Percentiles rank a stretch among this genome's conserved stretches.
These are phyloP conservation scores for Bruguiera parviflora DNA, from an alignment of 345 rosid species.

Conservation along the genomic window DNA sequence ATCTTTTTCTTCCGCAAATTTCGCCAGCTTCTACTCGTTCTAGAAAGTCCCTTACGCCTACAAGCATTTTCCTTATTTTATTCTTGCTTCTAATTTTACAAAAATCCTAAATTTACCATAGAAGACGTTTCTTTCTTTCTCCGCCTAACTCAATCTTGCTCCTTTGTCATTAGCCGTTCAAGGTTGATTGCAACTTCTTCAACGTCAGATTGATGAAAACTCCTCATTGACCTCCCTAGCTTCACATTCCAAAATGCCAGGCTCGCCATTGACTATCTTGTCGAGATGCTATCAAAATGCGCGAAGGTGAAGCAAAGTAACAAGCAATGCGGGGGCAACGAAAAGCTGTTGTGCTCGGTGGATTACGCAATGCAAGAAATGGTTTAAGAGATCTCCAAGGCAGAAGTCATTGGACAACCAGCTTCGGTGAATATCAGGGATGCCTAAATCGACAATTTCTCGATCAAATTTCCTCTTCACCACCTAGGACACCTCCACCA, in stretches of 20 bases:
- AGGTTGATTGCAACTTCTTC: constrained; percentile 60
- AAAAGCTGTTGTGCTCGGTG: constrained; percentile 57
- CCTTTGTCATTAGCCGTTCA: constrained; percentile 24
- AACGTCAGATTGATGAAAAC: constrained; percentile 60
- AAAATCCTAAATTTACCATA: too few species aligned
- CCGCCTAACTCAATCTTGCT: too few species aligned
- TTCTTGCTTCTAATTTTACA: too few species aligned
- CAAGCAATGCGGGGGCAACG: constrained; percentile 39
- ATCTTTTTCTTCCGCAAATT: too few species aligned
- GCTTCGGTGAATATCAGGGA: constrained; percentile 45
- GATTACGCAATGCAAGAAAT: constrained; percentile 81
- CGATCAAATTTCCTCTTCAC: constrained; percentile 78
- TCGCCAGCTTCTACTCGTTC: too few species aligned
- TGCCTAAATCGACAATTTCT: constrained; percentile 54
- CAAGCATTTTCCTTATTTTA: too few species aligned
- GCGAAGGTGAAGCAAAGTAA: constrained; percentile 36
- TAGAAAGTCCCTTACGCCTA: too few species aligned
- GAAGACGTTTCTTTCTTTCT: too few species aligned
- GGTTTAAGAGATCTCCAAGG: constrained; percentile 31
- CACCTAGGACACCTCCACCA: constrained; percentile 82
- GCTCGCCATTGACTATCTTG: constrained; percentile 55
- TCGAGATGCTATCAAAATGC: constrained; percentile 39
- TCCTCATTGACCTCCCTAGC: constrained; percentile 67
- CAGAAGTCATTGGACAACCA: constrained; percentile 23
- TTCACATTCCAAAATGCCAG: constrained; percentile 65